A percentile compares a stretch with the other conserved stretches of the same genome.
Conservation (phyloP, 768 basidiomycete genomes). For the Rubroboletus satanas region DNA sequence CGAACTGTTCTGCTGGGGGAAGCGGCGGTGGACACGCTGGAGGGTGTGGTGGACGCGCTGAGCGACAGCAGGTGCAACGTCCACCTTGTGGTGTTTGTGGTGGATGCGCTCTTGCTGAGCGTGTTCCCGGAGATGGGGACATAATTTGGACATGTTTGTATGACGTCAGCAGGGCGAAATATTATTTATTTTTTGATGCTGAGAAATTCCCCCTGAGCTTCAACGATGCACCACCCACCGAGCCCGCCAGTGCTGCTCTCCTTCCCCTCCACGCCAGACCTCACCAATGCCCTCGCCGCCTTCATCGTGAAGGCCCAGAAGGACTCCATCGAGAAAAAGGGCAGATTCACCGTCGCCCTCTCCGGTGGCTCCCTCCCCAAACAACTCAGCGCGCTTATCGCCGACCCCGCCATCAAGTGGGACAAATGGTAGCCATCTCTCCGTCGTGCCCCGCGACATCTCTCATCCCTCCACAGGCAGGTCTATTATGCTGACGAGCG, state of each 20-base stretch:
- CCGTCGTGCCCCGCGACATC: not conserved
- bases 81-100: constrained; percentile 67
- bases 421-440: constrained; percentile 75
- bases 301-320: constrained; percentile 87
- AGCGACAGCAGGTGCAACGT: constrained; percentile 66
- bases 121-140: constrained; percentile 73
- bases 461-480: constrained; percentile 59
- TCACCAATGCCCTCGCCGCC: constrained; percentile 65
- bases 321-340: constrained; percentile 85
- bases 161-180: constrained; percentile 20
- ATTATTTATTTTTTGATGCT: not conserved
- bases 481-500: constrained; percentile 98
- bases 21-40: constrained; percentile 45
- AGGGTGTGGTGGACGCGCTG: constrained; percentile 57
- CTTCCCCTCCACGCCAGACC: constrained; percentile 52
- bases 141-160: constrained; percentile 25
- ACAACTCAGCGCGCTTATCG: constrained; percentile 69
- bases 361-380: constrained; percentile 91
- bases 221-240: constrained; percentile 49
- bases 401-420: constrained; percentile 72
- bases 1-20: constrained; percentile 41
- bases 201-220: constrained; percentile 4
- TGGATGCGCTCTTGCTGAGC: constrained; percentile 67
- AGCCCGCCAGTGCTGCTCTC: constrained; percentile 67
- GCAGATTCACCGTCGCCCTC: constrained; percentile 87